Base-by-base conservation (phyloP, 768 basidiomycete species). In the Mycena venus region DNA sequence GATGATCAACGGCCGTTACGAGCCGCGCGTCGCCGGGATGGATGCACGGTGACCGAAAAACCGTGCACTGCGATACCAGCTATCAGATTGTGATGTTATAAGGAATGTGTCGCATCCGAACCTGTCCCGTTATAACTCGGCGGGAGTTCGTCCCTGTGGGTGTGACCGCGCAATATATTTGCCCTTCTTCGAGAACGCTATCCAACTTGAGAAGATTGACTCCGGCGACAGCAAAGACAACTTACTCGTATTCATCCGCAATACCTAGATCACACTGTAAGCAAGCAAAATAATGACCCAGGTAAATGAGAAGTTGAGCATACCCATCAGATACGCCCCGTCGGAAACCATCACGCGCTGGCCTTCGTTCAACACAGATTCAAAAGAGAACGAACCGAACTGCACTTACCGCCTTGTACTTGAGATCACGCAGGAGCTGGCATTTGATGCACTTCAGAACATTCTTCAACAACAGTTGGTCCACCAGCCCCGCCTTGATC, bases 371-470 rank as follows among this genome's bases (percentile, higher is more conserved):
- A 62, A 34, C 23, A 47, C 31, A 11, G 23, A 23, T 8, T 8
- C 6, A 17, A 19, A 44, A 53, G 15, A 21, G 23, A 3, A 51
- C 23, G 9, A 31, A 19, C 7, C 21, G 8, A 25, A 32, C n/a
- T n/a, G 3, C 25, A 44, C 73, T 19, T 27, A 77, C 76, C 53
- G 77, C 77, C 38, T 75, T 75, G 29, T 75, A 78, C 31, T 78
- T 78, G 11, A 78, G 53, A 27, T 78, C 77, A 10, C 71, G 60
- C 25, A 78, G 36, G 14, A 78, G 31, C 60, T 78, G 74, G 40
- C 77, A 78, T 32, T 76, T 75, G 60, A 78, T 75, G 31, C 77
- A 78, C 17, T 36, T n/a, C 21, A 78, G 27, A 17, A 78, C 75
- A 47, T 78, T 78, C 55, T 58, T 14, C 44, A 78, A 44, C 53